A percentile compares a stretch with the other conserved stretches of the same genome.
phyloP scores from a whole-genome alignment of 148 eudicot genomes.

The Salicornia ramosissima region DNA sequence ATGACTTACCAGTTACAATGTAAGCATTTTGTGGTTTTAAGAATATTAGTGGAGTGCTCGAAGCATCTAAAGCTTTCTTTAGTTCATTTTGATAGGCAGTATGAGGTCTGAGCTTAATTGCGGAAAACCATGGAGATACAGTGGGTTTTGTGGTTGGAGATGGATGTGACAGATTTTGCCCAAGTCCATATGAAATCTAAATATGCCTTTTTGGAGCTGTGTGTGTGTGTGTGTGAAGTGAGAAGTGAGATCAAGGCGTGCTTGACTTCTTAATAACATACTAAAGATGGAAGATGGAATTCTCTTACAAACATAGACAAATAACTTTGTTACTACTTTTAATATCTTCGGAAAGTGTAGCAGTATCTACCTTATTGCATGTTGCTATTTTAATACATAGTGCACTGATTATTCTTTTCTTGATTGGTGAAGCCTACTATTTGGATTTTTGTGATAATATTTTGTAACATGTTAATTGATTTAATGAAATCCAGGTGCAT shows the following conservation, averaged over 20 bases:
- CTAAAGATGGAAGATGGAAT: background rate
- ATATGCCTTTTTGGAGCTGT: background rate
- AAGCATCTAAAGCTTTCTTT: no score
- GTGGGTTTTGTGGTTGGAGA: no score
- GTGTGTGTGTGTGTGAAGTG: no score
- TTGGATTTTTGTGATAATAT: slow-evolving; percentile 5
- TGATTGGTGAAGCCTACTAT: background rate
- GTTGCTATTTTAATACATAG: background rate
- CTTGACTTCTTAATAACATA: no score
- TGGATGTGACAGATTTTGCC: no score
- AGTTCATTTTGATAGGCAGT: no score
- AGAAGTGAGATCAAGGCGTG: background rate
- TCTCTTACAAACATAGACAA: background rate
- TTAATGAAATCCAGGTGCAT: slow-evolving; percentile 49
- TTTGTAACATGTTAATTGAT: slow-evolving; percentile 6
- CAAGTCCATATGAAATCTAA: background rate
- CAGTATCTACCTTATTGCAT: background rate
- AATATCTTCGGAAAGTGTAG: background rate
- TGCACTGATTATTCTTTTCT: background rate
- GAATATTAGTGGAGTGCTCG: no score
- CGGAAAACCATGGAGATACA: no score
- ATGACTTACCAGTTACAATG: no score
- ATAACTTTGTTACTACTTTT: background rate
- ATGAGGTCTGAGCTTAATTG: no score
- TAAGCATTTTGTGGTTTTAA: no score